Percentiles rank a stretch among this genome's conserved stretches.
Evolutionary conservation across 75 land plant species (phyloP).

Genomic region (Sequoiadendron giganteum): DNA sequence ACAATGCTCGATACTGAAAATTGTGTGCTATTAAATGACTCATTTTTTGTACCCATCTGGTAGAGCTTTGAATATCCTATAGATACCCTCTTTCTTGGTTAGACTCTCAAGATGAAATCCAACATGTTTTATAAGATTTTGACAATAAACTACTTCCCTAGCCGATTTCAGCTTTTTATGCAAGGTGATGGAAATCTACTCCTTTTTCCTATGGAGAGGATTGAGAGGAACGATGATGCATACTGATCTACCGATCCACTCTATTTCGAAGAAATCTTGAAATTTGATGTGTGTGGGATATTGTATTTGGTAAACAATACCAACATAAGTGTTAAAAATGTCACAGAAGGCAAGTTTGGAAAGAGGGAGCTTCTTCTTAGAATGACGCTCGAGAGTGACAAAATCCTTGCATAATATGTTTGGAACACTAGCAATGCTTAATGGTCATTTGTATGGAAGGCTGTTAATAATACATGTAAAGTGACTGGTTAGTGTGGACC

Average conservation of each 20-base stretch:
- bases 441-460: neutral
- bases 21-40: neutral
- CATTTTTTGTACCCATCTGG: neutral
- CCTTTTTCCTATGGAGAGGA: neutral
- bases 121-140: neutral
- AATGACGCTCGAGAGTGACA: slow-evolving; percentile 26
- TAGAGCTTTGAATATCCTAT: slow-evolving; percentile 25
- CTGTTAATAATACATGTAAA: slow-evolving; percentile 6
- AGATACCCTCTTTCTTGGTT: slow-evolving; percentile 22
- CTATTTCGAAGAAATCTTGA: neutral
- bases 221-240: neutral
- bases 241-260: neutral
- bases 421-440: neutral
- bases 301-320: neutral
- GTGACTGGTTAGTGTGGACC: neutral
- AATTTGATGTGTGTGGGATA: neutral
- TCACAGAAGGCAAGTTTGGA: neutral
- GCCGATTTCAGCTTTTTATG: neutral
- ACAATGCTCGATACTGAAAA: neutral
- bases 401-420: slow-evolving; percentile 19
- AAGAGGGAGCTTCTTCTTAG: neutral
- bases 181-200: neutral
- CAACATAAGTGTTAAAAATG: neutral
- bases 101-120: neutral
- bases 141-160: neutral